These are phyloP conservation scores for Ogataea polymorpha DNA, from an alignment of 805 yeast species.

Conservation along the genomic window DNA sequence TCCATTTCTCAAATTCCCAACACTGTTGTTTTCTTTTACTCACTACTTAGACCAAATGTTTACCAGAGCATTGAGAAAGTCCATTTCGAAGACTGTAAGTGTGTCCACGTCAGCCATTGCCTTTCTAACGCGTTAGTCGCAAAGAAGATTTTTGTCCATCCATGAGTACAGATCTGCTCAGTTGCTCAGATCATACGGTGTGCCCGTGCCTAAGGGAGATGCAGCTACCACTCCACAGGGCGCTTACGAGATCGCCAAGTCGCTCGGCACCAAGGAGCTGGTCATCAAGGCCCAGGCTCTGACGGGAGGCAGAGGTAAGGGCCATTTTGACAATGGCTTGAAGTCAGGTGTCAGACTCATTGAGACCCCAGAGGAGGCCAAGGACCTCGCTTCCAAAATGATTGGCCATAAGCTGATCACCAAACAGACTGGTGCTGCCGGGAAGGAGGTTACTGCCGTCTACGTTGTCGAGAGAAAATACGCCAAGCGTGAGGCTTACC, in stretches of 20 bases:
- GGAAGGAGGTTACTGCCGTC: conserved; percentile 95
- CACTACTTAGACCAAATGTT: conserved; percentile 17
- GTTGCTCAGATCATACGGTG: conserved; percentile 73
- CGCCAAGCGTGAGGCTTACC: conserved; percentile 91
- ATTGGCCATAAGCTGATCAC: conserved; percentile 90
- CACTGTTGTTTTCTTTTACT: conserved; percentile 8
- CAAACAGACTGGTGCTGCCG: conserved; percentile 96
- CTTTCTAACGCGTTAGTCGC: conserved; percentile 16
- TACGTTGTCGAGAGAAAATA: conserved; percentile 93
- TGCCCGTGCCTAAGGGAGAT: conserved; percentile 87
- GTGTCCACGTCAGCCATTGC: not conserved
- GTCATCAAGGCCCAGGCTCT: conserved; percentile 98
- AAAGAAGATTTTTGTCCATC: conserved; percentile 72
- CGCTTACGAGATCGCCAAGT: conserved; percentile 79
- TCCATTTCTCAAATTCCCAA: conserved; percentile 1
- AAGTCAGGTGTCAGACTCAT: conserved; percentile 96
- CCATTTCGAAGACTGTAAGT: conserved; percentile 22
- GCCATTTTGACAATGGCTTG: conserved; percentile 92
- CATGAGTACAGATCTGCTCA: conserved; percentile 97
- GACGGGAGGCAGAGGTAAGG: conserved; percentile 99
- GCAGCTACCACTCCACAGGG: conserved; percentile 89
- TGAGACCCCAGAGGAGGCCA: conserved; percentile 80
- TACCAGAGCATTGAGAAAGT: conserved; percentile 22
- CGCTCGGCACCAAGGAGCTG: conserved; percentile 71
- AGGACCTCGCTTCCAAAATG: conserved; percentile 84